Conservation (phyloP, 2,329 filamentous ascomycete genomes). For the Phyllosticta citriasiana region DNA sequence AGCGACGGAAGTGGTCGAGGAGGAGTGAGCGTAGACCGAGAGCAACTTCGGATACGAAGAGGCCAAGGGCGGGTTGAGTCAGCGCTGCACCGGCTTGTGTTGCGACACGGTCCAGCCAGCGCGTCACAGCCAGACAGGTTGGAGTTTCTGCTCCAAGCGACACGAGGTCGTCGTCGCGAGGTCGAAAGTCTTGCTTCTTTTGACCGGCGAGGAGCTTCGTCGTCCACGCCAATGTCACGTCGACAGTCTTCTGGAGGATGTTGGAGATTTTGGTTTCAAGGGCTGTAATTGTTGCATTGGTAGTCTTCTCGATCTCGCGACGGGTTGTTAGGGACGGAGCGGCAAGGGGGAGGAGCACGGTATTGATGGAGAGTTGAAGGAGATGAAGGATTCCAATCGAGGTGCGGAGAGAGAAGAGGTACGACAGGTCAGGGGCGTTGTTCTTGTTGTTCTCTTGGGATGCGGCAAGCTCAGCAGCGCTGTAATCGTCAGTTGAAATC, state of each 20-base stretch:
- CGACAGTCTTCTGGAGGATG: conserved; percentile 59
- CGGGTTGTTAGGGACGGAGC: conserved; percentile 83
- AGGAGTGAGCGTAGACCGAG: conserved; percentile 67
- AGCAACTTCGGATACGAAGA: conserved; percentile 76
- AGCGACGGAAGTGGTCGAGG: conserved; percentile 90
- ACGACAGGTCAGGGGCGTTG: conserved; percentile 76
- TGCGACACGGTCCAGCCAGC: conserved; percentile 62
- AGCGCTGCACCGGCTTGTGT: conserved; percentile 57
- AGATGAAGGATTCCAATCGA: conserved; percentile 85
- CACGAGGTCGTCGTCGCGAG: conserved; percentile 59
- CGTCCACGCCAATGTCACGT: conserved; percentile 68
- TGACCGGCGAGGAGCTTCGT: conserved; percentile 62
- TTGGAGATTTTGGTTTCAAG: conserved; percentile 77
- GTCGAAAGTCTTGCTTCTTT: conserved; percentile 82
- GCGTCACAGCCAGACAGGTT: conserved; percentile 72
- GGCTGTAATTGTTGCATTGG: conserved; percentile 59
- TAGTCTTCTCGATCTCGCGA: conserved; percentile 78
- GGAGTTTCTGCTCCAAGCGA: conserved; percentile 49
- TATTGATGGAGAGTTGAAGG: conserved; percentile 84
- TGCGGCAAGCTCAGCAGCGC: conserved; percentile 55
- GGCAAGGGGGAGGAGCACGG: conserved; percentile 81
- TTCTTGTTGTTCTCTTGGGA: conserved; percentile 68
- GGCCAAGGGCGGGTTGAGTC: conserved; percentile 72
- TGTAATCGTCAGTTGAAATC: conserved; percentile 9
- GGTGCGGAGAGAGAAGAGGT: conserved; percentile 67